Percentiles rank a stretch among this genome's conserved stretches.
phyloP scores from a whole-genome alignment of 371 early-diverging fungal species.

The Mucor plumbeus region DNA sequence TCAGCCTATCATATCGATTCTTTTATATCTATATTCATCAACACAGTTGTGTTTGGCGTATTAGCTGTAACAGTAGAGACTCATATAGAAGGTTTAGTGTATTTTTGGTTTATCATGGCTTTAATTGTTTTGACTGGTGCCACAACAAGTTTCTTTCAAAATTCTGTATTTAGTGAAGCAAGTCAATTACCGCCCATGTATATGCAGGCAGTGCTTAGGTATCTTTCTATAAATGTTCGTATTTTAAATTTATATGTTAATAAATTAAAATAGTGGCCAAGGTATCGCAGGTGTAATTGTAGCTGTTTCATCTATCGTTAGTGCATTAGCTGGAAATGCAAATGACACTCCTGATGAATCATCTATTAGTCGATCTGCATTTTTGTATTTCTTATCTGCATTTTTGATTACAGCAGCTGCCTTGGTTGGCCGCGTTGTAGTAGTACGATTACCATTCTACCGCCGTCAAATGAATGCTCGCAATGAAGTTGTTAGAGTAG shows the following conservation, averaged over 20 bases:
- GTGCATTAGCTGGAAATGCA: slow-evolving; percentile 43
- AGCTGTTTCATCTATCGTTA: slow-evolving; percentile 60
- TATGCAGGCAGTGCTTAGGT: slow-evolving; percentile 78
- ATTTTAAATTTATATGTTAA: background rate
- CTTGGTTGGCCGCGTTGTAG: slow-evolving; percentile 48
- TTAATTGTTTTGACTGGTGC: slow-evolving; percentile 67
- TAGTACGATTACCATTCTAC: slow-evolving; percentile 57
- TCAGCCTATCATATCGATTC: slow-evolving; percentile 33
- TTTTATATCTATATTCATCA: slow-evolving; percentile 34
- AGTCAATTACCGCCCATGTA: slow-evolving; percentile 74
- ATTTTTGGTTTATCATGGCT: slow-evolving; percentile 67
- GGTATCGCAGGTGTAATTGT: slow-evolving; percentile 68
- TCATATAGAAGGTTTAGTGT: slow-evolving; percentile 33
- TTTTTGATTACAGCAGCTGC: slow-evolving; percentile 53
- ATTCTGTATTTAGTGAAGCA: slow-evolving; percentile 76
- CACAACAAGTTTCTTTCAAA: slow-evolving; percentile 70
- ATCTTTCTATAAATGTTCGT: slow-evolving; percentile 5
- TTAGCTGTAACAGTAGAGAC: slow-evolving; percentile 42
- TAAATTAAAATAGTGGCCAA: slow-evolving; percentile 49
- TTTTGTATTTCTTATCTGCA: slow-evolving; percentile 64
- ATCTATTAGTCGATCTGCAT: slow-evolving; percentile 54
- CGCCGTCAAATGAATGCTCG: slow-evolving; percentile 40
- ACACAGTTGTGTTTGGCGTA: slow-evolving; percentile 41
- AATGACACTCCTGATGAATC: slow-evolving; percentile 33
- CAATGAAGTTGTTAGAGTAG: slow-evolving; percentile 15